These are phyloP conservation scores for Phoenix roebelenii DNA, from an alignment of 176 grass and related monocot genomes.

Conservation along the genomic window DNA sequence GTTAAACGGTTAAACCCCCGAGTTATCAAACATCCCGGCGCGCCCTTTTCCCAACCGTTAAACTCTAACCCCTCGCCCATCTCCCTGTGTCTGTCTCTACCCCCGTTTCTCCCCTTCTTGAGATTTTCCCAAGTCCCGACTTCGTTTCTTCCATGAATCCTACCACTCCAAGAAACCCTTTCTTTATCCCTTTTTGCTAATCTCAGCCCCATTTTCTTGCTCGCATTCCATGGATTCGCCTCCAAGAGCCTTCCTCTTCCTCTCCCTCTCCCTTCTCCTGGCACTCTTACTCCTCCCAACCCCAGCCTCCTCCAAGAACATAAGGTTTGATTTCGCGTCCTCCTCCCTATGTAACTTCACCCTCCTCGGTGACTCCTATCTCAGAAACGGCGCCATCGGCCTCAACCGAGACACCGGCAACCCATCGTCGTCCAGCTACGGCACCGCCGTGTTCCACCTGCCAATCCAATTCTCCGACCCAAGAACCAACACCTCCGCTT, in stretches of 20 bases:
- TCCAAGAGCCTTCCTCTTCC: background rate
- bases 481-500: background rate
- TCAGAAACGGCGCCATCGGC: constrained; percentile 13
- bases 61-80: too few species aligned
- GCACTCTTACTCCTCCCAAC: background rate
- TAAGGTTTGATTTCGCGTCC: constrained; percentile 26
- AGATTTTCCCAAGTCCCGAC: too few species aligned
- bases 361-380: constrained; percentile 22
- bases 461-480: constrained; percentile 1
- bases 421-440: background rate
- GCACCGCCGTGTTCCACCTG: background rate
- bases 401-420: background rate
- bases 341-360: constrained; percentile 29
- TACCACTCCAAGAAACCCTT: too few species aligned
- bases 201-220: too few species aligned
- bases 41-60: too few species aligned
- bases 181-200: too few species aligned
- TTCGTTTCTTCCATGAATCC: too few species aligned
- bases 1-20: too few species aligned
- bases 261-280: constrained; percentile 12
- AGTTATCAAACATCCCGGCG: too few species aligned
- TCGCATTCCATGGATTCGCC: too few species aligned
- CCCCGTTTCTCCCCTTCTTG: too few species aligned
- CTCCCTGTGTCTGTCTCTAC: too few species aligned
- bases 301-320: background rate